Evolutionary conservation across 306 rosid species (phyloP), one percentile per base, ranked within the genome.

Genomic region (Aeschynomene evenia): DNA sequence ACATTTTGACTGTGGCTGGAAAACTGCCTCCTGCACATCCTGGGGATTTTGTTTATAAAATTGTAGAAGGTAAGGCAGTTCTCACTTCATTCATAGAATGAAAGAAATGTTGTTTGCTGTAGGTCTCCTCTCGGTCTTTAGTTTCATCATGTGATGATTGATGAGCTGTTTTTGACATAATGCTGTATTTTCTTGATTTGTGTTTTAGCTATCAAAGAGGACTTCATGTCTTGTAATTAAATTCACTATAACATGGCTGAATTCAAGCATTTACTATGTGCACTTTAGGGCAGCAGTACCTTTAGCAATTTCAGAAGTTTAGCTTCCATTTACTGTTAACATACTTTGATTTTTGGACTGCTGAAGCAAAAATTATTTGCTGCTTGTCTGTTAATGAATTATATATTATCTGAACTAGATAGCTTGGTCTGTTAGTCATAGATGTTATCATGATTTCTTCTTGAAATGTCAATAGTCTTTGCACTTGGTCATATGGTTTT

Each of bases 1-100:
- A 89, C 80, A 66, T 94, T 78, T 80, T 94, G 79, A 87, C 89
- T 12, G 86, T 85, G 54, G 85, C 99, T 70, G 29, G 66, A 74
- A 81, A 66, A 9, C 26, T 85, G 59, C 8, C 24, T 16, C 95
- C 96, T 19, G 63, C 79, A 4, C 56, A 84, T 82, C 90, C 89
- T 43, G 40, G 65, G 18, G 92, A 91, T 58, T 88, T 90, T 56
- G 74, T 81, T 16, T 88, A 81, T 55, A 88, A 85, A 86, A 56
- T 77, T 66, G 64, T 94, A 9, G 24, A 63, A 8, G 96, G 96
- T 90, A 84, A 2, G 84, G 36, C 58, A 39, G 2, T 72, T 63
- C 60, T 66, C 16, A 24, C 1, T 72, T 67, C n/a, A n/a, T 63
- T 66, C 14, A 24, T 42, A 36, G 7, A 76, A 28, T 55, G 75